Evolutionary conservation across 2,329 filamentous ascomycete genomes (phyloP).

Genomic region (Tolypocladium endophyticum): DNA sequence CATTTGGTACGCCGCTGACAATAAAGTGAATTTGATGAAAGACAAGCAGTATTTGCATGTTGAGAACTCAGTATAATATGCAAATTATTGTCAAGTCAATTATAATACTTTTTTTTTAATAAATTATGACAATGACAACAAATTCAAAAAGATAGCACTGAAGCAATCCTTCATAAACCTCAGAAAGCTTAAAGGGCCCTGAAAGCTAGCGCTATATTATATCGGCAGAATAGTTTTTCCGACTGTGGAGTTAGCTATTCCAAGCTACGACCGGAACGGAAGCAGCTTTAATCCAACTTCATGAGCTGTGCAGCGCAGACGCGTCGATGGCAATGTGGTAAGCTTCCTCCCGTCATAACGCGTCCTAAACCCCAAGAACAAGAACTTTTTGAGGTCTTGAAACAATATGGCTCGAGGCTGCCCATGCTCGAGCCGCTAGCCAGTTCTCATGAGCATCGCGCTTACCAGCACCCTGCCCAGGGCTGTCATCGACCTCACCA

Average conservation of each 20-base stretch:
- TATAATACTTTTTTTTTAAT: accelerated
- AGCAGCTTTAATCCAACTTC: neutral
- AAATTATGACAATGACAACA: neutral
- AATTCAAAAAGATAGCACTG: neutral
- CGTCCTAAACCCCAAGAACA: neutral
- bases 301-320: neutral
- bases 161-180: neutral
- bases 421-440: neutral
- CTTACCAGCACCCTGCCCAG: conserved; percentile 14
- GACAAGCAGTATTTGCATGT: too few species aligned
- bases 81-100: too few species aligned
- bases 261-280: neutral
- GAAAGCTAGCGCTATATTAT: neutral
- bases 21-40: neutral
- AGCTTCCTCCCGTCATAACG: neutral
- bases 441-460: conserved; percentile 14
- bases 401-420: neutral
- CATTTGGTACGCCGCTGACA: neutral
- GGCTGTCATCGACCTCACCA: conserved; percentile 18
- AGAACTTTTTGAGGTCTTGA: neutral
- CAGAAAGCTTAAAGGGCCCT: neutral
- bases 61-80: neutral
- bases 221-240: neutral
- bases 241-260: neutral
- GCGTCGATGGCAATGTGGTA: neutral